Evolutionary conservation across 2,329 filamentous ascomycete genomes (phyloP).

Genomic region (Pseudogymnoascus sp.): DNA sequence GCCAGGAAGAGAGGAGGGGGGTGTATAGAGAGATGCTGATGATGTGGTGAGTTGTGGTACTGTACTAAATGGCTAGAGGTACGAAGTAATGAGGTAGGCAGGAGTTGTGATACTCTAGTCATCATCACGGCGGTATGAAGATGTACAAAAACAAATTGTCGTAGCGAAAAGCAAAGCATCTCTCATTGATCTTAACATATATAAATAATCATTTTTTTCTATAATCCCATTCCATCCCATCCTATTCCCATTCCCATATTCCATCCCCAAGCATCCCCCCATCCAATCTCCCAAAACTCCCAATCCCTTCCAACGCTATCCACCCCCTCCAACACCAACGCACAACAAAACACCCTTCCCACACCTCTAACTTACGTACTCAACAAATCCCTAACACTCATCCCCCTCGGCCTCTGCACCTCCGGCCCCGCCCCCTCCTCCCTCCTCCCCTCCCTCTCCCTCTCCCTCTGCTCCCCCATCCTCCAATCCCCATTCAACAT

Average conservation of each 20-base stretch:
- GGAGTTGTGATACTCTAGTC: not conserved
- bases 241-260: not conserved
- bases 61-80: not conserved
- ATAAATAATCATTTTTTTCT: not conserved
- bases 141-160: not conserved
- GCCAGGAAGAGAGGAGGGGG: not conserved
- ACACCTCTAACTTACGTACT: slow-evolving; percentile 32
- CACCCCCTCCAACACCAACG: not conserved
- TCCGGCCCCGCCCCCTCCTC: not conserved
- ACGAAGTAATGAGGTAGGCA: not conserved
- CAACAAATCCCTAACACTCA: slow-evolving; percentile 47
- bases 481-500: slow-evolving; percentile 80
- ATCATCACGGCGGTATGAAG: not conserved
- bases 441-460: slow-evolving; percentile 12
- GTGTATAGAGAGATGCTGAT: not conserved
- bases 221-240: not conserved
- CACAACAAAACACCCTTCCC: not conserved
- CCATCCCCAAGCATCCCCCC: not conserved
- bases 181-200: not conserved
- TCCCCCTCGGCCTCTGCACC: slow-evolving; percentile 34
- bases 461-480: slow-evolving; percentile 26
- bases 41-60: not conserved
- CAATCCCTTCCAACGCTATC: not conserved
- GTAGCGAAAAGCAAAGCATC: not conserved
- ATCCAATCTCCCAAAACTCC: not conserved